Evolutionary conservation across 768 basidiomycete genomes (phyloP), one percentile per base, ranked within the genome.

Genomic region (Pleurotus tuoliensis): DNA sequence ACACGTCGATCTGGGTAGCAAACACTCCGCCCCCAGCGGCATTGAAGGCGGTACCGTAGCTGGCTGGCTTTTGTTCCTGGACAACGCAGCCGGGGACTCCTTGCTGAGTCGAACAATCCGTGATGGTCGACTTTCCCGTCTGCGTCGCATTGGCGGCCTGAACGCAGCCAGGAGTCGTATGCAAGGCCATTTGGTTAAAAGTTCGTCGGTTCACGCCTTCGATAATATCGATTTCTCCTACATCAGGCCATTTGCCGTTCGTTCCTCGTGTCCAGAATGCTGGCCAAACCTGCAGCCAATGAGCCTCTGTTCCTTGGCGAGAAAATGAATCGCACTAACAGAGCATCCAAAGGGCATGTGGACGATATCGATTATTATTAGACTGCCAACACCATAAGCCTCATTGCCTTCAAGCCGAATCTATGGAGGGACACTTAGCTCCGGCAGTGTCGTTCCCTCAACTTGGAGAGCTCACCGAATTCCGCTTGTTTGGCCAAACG

Each of bases 151-250:
- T 76, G 41, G 65, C 63, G 30, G 59, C 60, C 47, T 74, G 73
- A 9, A 65, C 59, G 60, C 78, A 81, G 3, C 78, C 78, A 3
- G 64, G 65, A 0, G 67, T 77, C 0, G 90, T 88, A 66, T 94
- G 93, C n/a, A 94, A 71, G 0, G 92, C 81, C 72, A 88, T 82
- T 65, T 91, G 90, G 61, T 92, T 92, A 60, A 76, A 71, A 6
- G 72, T 69, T 69, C 86, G 82, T 50, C 79, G 63, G 70, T 96
- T 94, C 60, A 94, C 90, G 8, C 83, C 88, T 68, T 95, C 94
- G 55, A 94, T 83, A 30, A 91, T 88, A 63, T 82, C 80, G 37
- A 82, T 81, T 65, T 82, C 79, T 39, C 80, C 80, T 6, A 69
- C 71, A 5, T 64, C 54, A 3, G 80, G 80, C 80, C 78, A 81